Conservation (phyloP, 331 rosid genomes). For the Quercus tomentella region DNA sequence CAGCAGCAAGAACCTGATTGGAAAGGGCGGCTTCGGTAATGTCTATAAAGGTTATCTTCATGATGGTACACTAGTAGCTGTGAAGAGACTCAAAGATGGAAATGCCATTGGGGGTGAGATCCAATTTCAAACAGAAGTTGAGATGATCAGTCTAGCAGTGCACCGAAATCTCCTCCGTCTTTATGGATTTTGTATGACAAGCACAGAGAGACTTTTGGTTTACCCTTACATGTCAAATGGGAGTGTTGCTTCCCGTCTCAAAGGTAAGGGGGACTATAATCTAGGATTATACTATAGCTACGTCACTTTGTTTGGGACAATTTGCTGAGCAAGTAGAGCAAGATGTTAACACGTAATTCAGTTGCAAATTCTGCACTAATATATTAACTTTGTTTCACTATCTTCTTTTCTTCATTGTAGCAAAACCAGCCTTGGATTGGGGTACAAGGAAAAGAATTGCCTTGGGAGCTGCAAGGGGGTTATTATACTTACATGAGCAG, state of each 20-base stretch:
- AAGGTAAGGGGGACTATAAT: conserved; percentile 39
- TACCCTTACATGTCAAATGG: conserved; percentile 99
- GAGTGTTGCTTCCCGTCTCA: conserved; percentile 89
- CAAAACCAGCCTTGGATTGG: conserved; percentile 86
- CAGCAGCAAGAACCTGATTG: conserved; percentile 84
- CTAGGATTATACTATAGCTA: neutral
- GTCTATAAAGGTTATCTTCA: conserved; percentile 90
- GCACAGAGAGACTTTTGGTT: conserved; percentile 82
- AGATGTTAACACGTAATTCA: neutral
- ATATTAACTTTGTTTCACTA: neutral
- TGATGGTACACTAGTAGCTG: conserved; percentile 79
- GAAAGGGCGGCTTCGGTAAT: conserved; percentile 93
- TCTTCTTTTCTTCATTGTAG: conserved; percentile 31
- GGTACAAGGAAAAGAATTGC: conserved; percentile 84
- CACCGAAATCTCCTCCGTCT: conserved; percentile 93
- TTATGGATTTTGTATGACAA: conserved; percentile 82
- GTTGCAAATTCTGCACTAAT: neutral
- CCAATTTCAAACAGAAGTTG: conserved; percentile 92
- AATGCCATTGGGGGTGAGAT: conserved; percentile 80
- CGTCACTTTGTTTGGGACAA: too few relatives aligned
- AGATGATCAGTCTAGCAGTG: conserved; percentile 97
- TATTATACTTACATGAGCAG: conserved; percentile 86
- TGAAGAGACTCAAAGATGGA: conserved; percentile 89
- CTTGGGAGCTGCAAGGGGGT: conserved; percentile 90
- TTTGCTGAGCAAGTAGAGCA: neutral